A percentile compares a stretch with the other conserved stretches of the same genome.
These are phyloP conservation scores for Calocera viscosa DNA, from an alignment of 768 basidiomycete species.

Conservation along the genomic window DNA sequence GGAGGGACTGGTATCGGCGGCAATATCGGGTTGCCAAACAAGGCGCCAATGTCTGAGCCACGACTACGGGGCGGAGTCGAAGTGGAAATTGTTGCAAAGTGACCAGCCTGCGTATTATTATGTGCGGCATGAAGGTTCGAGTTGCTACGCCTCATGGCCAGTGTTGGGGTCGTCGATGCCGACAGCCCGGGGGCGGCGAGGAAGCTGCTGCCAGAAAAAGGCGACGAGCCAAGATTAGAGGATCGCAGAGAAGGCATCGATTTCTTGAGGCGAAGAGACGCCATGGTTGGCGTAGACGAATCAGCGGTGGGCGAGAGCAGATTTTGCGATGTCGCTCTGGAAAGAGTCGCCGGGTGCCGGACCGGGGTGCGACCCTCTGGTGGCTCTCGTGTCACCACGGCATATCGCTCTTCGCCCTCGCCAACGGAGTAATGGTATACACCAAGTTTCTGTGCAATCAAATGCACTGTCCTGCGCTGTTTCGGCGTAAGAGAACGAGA, in stretches of 20 bases:
- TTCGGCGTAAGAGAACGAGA: conserved; percentile 73
- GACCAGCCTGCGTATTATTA: conserved; percentile 12
- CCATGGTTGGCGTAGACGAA: conserved; percentile 33
- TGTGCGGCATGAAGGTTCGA: conserved; percentile 13
- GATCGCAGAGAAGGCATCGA: conserved; percentile 87
- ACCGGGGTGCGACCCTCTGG: conserved; percentile 38
- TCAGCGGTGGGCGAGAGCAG: conserved; percentile 42
- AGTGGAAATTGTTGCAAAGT: conserved; percentile 52
- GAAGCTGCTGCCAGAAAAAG: background rate
- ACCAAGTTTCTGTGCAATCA: conserved; percentile 91
- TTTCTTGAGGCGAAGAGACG: conserved; percentile 77
- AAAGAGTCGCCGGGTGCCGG: conserved; percentile 50
- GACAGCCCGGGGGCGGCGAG: background rate
- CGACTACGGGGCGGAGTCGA: conserved; percentile 52
- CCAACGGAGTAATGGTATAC: conserved; percentile 91
- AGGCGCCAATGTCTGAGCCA: conserved; percentile 51
- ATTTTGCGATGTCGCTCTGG: conserved; percentile 71
- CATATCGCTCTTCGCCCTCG: conserved; percentile 83
- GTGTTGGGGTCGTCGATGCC: conserved; percentile 13
- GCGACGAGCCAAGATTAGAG: background rate
- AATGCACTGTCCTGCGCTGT: conserved; percentile 84
- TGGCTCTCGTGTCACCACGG: conserved; percentile 85
- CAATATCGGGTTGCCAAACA: conserved; percentile 44
- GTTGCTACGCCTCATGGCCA: conserved; percentile 12
- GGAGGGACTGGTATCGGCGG: conserved; percentile 41